phyloP scores from a whole-genome alignment of 768 basidiomycete genomes.

The Terana coerulea region DNA sequence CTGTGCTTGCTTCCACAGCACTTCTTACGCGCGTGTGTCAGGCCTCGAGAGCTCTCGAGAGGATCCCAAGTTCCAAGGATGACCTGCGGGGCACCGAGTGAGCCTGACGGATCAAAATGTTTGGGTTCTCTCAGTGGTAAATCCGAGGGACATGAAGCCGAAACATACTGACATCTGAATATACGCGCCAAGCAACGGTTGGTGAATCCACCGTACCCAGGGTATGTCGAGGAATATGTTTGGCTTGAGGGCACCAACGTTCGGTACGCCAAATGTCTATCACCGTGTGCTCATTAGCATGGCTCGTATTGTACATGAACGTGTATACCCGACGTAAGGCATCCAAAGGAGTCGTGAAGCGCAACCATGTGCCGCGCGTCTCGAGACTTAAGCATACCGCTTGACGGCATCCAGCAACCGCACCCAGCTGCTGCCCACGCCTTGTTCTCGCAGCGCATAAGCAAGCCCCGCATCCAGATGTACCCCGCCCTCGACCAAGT shows the following conservation, averaged over 20 bases:
- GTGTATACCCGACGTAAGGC: background rate
- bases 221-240: too few species aligned
- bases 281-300: background rate
- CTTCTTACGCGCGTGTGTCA: too few species aligned
- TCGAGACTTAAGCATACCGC: background rate
- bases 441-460: slow-evolving; percentile 9
- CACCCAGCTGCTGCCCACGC: slow-evolving; percentile 1
- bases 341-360: background rate
- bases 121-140: too few species aligned
- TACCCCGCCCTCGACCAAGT: slow-evolving; percentile 10
- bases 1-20: too few species aligned
- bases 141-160: too few species aligned
- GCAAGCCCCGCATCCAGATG: slow-evolving; percentile 13
- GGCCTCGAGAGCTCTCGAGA: too few species aligned
- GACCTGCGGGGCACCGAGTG: too few species aligned
- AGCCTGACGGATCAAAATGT: too few species aligned
- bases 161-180: too few species aligned
- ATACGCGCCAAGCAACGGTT: too few species aligned
- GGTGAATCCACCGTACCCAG: background rate
- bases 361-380: background rate
- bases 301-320: background rate
- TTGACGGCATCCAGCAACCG: slow-evolving; percentile 4
- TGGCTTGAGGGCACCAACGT: background rate
- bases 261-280: background rate
- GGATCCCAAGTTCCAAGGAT: too few species aligned